phyloP scores from a whole-genome alignment of 208 protist species.

The Leishmania amazonensis region DNA sequence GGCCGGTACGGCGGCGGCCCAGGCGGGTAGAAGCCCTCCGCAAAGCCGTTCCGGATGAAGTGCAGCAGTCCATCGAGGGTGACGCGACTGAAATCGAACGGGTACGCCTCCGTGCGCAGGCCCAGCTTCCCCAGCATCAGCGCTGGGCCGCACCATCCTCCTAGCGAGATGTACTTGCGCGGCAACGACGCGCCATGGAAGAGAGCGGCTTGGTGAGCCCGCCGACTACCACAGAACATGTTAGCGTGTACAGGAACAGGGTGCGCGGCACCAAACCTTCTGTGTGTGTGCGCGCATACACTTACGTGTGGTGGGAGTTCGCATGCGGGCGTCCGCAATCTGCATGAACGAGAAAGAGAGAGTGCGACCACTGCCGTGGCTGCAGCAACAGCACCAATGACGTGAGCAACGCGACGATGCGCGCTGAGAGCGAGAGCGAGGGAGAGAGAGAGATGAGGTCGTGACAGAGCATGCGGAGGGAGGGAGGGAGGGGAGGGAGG shows the following conservation, averaged over 20 bases:
- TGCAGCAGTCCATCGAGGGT: constrained; percentile 74
- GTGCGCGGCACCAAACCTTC: not conserved
- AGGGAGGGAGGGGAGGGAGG: not conserved
- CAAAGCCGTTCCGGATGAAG: constrained; percentile 64
- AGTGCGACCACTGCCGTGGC: not conserved
- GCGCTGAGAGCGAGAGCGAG: not conserved
- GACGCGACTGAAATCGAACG: constrained; percentile 77
- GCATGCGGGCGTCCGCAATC: not conserved
- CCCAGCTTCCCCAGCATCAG: constrained; percentile 74
- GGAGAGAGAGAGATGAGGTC: not conserved
- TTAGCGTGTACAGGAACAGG: not conserved
- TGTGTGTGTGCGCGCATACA: not conserved
- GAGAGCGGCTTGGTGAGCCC: constrained; percentile 7
- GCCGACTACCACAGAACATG: not conserved
- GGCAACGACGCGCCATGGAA: constrained; percentile 36
- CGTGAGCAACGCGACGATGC: not conserved
- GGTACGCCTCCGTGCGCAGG: constrained; percentile 72
- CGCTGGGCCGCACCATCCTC: constrained; percentile 78
- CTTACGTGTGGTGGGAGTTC: not conserved
- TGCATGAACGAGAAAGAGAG: not conserved
- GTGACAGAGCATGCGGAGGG: not conserved
- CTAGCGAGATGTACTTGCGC: constrained; percentile 72
- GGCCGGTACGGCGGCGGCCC: constrained; percentile 60
- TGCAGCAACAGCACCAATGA: not conserved
- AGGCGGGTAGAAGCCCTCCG: constrained; percentile 68